These are phyloP conservation scores for Neofusicoccum sp. DNA, from an alignment of 2,329 filamentous ascomycete genomes.

Conservation along the genomic window DNA sequence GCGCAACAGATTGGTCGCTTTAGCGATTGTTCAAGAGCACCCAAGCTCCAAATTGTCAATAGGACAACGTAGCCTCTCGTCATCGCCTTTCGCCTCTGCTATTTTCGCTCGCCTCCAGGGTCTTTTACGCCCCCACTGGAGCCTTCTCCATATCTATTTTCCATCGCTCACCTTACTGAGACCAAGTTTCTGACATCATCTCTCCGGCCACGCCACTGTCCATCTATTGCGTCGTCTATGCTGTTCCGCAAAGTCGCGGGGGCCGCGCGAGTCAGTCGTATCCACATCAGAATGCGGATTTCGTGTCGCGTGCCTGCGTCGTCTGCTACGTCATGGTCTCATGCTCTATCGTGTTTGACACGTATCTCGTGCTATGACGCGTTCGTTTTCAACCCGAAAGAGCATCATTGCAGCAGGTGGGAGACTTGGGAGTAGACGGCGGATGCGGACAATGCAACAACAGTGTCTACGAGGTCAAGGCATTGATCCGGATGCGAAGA, in stretches of 20 bases:
- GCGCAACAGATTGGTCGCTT: not conserved
- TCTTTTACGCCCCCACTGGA: not conserved
- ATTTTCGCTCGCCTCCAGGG: not conserved
- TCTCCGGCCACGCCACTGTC: not conserved
- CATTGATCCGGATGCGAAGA: too few species aligned
- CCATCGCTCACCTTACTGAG: not conserved
- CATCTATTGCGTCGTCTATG: not conserved
- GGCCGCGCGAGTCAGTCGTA: not conserved
- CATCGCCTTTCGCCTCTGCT: not conserved
- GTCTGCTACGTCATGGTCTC: not conserved
- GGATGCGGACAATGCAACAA: too few species aligned
- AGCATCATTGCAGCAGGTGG: not conserved
- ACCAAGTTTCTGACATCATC: not conserved
- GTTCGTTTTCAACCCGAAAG: not conserved
- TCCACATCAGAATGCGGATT: not conserved
- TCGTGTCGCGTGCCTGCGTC: not conserved
- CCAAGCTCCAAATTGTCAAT: not conserved
- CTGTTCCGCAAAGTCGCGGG: not conserved
- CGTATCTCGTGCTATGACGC: not conserved
- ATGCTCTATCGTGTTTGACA: not conserved
- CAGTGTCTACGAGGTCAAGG: too few species aligned
- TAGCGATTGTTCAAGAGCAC: slow-evolving; percentile 3
- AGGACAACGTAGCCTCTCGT: slow-evolving; percentile 7
- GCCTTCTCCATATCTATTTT: not conserved
- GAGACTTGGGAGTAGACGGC: too few species aligned